Evolutionary conservation across 768 basidiomycete species (phyloP).

Genomic region (Suillus occidentalis): DNA sequence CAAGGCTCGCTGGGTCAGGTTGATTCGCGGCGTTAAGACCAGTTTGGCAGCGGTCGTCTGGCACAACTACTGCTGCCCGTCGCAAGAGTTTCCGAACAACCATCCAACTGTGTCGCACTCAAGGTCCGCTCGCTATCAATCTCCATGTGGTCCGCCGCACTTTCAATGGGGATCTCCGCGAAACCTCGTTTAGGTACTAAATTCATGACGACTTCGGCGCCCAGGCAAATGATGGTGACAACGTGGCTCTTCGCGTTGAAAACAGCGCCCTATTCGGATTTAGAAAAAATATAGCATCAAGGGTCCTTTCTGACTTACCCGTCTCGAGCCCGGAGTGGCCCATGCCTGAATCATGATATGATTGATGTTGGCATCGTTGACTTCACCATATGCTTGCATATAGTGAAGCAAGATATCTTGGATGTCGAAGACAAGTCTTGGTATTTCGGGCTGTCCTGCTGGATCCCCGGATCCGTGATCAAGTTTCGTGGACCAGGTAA

Average conservation of each 20-base stretch:
- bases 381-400: conserved; percentile 36
- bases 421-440: conserved; percentile 23
- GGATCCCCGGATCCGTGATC: conserved; percentile 10
- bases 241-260: conserved; percentile 23
- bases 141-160: conserved; percentile 11
- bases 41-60: background rate
- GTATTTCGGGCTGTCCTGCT: conserved; percentile 17
- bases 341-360: conserved; percentile 41
- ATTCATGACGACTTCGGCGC: conserved; percentile 23
- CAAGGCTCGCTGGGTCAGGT: background rate
- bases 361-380: conserved; percentile 32
- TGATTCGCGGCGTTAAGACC: background rate
- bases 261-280: conserved; percentile 22
- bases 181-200: conserved; percentile 29
- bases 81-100: background rate
- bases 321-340: conserved; percentile 40
- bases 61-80: background rate
- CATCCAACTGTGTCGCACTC: conserved; percentile 5
- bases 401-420: conserved; percentile 33
- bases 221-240: conserved; percentile 26
- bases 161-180: background rate
- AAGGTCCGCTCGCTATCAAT: conserved; percentile 10
- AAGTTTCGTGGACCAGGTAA: conserved; percentile 19
- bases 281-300: background rate
- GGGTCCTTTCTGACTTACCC: conserved; percentile 23